Conservation (phyloP, 768 basidiomycete species). For the Holtermanniella nyarrowii region DNA sequence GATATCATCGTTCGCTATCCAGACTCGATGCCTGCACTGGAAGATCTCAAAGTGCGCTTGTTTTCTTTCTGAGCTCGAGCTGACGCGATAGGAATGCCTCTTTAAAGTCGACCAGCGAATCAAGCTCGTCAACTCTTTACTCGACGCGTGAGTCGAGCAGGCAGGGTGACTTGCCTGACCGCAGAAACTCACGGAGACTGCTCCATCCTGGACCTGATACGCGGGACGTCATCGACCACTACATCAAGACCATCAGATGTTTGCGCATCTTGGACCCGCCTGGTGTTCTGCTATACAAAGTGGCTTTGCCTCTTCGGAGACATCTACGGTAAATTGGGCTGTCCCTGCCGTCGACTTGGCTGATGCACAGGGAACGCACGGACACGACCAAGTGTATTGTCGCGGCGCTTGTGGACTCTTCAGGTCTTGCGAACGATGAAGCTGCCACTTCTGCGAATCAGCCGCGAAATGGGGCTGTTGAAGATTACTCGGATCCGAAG, state of each 20-base stretch:
- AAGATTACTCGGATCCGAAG: slow-evolving; percentile 80
- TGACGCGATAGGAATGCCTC: slow-evolving; percentile 34
- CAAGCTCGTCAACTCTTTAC: slow-evolving; percentile 62
- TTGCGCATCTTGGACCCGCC: slow-evolving; percentile 82
- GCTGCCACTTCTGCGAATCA: slow-evolving; percentile 13
- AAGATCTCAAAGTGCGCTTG: slow-evolving; percentile 63
- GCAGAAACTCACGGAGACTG: slow-evolving; percentile 71
- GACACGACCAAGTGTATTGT: slow-evolving; percentile 94
- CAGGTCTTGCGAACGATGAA: slow-evolving; percentile 68
- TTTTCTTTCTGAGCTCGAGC: not conserved
- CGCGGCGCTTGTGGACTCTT: slow-evolving; percentile 73
- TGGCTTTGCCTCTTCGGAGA: slow-evolving; percentile 80
- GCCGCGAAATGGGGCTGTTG: slow-evolving; percentile 53
- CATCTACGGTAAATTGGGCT: too few relatives aligned
- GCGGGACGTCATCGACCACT: slow-evolving; percentile 74
- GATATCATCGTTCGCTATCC: slow-evolving; percentile 94
- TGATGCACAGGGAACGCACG: slow-evolving; percentile 55
- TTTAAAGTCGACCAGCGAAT: slow-evolving; percentile 45
- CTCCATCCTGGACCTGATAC: slow-evolving; percentile 95
- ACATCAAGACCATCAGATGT: slow-evolving; percentile 84
- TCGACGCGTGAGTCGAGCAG: slow-evolving; percentile 56
- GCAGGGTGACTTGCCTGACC: not conserved
- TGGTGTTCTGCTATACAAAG: slow-evolving; percentile 83
- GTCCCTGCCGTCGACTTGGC: slow-evolving; percentile 43
- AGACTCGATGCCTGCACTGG: slow-evolving; percentile 69